Base-by-base conservation (phyloP, 2,329 filamentous ascomycete species). In the Didymella sp. region DNA sequence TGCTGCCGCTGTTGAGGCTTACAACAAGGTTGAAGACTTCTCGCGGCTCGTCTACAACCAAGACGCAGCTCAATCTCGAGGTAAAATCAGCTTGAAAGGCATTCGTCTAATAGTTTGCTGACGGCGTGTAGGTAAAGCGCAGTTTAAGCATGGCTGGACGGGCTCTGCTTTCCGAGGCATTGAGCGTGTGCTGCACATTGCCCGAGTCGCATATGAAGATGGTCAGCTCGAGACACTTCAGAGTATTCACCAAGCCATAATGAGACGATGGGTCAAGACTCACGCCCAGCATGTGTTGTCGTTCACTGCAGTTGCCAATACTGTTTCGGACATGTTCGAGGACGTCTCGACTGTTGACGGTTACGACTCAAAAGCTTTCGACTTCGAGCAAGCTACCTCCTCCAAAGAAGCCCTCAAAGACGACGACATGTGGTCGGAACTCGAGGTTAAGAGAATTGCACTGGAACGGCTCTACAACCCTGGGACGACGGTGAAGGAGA, bases 131-230 rank as follows among this genome's bases (percentile, higher is more conserved):
- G 37, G 37, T 12, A 22, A 40, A 24, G 37, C 19, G 19, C 13
- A 2, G 2, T 40, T 21, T 21, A 45, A 30, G 15, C 33, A 52
- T 3, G 28, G 21, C 6, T 60, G 54, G 57, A 49, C 44, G 2
- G 21, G 8, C 6, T 43, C 22, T 4, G 17, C 53, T 2, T 64
- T 64, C 30, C 38, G 24, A 9, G 48, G 51, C 4, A 45, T 58
- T 1, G 56, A 55, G 6, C 44, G 57, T 13, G 48, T 59, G 0
- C 17, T 62, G 12, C 62, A 64, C n/a, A 22, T 60, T 22, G 55
- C 60, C 11, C 49, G 62, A 2, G 24, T 63, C 0, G 57, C 59
- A 6, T 56, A 51, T 31, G 59, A 67, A 13, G 19, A 51, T 13
- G 40, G 41, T 3, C 44, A 59, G 21, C 1, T 46, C 4, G 46